Percentiles rank a stretch among this genome's conserved stretches.
These are phyloP conservation scores for Eutrema yunnanense DNA, from an alignment of 345 rosid genomes.

Conservation along the genomic window DNA sequence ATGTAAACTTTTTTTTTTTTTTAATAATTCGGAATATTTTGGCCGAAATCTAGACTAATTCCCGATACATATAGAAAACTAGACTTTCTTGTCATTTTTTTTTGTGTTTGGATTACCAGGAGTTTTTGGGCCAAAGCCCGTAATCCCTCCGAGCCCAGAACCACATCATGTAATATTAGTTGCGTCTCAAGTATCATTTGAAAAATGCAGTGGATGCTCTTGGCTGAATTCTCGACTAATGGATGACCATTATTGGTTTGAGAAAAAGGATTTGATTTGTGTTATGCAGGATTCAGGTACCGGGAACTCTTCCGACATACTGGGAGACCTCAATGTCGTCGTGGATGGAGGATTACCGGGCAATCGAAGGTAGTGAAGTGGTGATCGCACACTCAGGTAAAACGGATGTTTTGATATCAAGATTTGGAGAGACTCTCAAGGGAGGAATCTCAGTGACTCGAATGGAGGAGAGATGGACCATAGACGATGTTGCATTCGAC, in stretches of 20 bases:
- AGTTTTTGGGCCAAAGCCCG: too few relatives aligned
- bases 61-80: too few relatives aligned
- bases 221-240: background rate
- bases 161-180: too few relatives aligned
- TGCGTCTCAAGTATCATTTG: too few relatives aligned
- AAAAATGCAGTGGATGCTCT: background rate
- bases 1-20: too few relatives aligned
- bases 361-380: slow-evolving; percentile 56
- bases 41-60: too few relatives aligned
- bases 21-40: too few relatives aligned
- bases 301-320: slow-evolving; percentile 67
- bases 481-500: slow-evolving; percentile 83
- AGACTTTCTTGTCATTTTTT: too few relatives aligned
- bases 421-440: slow-evolving; percentile 74
- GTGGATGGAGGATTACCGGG: slow-evolving; percentile 58
- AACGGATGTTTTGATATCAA: slow-evolving; percentile 63
- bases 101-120: too few relatives aligned
- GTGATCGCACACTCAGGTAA: slow-evolving; percentile 87
- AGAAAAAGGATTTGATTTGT: background rate
- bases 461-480: slow-evolving; percentile 80
- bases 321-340: slow-evolving; percentile 95
- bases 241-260: background rate
- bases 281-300: slow-evolving; percentile 60
- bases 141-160: too few relatives aligned
- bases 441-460: slow-evolving; percentile 69